Conservation (phyloP, 495 filamentous ascomycete genomes). For the Podospora conica region DNA sequence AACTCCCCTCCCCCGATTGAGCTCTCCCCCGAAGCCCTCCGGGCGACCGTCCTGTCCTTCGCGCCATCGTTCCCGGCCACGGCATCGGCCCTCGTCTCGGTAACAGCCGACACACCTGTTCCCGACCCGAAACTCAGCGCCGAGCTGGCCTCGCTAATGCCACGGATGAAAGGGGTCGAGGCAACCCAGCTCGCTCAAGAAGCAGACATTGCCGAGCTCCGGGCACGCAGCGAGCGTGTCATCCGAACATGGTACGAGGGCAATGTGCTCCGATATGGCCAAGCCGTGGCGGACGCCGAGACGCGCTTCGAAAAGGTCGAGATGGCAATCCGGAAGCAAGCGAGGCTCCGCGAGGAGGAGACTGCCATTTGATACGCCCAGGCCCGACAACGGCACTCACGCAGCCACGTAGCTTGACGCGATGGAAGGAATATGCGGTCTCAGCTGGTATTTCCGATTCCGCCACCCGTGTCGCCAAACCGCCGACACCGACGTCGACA, state of each 20-base stretch:
- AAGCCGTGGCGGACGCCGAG: constrained; percentile 71
- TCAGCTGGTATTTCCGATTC: neutral
- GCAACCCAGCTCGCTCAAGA: constrained; percentile 63
- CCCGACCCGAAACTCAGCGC: constrained; percentile 64
- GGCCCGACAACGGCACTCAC: neutral
- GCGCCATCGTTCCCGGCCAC: constrained; percentile 69
- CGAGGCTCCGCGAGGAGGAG: constrained; percentile 33
- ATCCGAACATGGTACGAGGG: constrained; percentile 77
- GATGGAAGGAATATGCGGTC: neutral
- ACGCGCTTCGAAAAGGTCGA: constrained; percentile 62
- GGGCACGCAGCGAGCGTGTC: constrained; percentile 64
- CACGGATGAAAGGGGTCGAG: constrained; percentile 63
- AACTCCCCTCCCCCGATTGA: constrained; percentile 32
- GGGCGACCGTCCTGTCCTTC: constrained; percentile 68
- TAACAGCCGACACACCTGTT: constrained; percentile 64
- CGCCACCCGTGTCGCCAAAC: no score
- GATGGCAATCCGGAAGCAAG: constrained; percentile 53
- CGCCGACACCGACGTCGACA: neutral
- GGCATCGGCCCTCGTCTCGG: constrained; percentile 71
- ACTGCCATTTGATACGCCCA: neutral
- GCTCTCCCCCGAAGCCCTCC: constrained; percentile 38
- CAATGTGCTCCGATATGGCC: constrained; percentile 59
- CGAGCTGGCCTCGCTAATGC: constrained; percentile 59
- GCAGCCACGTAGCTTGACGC: no score
- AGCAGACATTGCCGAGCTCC: constrained; percentile 62